These are phyloP conservation scores for Phoma sp. DNA, from an alignment of 2,329 filamentous ascomycete genomes.

Conservation along the genomic window DNA sequence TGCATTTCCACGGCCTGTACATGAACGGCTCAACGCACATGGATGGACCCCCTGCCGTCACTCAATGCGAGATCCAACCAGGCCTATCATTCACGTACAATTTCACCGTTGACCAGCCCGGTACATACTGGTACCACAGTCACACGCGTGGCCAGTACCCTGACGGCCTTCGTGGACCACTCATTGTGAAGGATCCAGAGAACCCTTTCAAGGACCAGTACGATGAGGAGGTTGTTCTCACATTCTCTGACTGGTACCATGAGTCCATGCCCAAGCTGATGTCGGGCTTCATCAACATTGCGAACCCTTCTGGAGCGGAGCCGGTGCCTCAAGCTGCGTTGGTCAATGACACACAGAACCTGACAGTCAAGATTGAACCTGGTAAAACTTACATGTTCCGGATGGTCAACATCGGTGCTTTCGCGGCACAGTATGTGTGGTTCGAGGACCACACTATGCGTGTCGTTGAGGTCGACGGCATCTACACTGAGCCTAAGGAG, in stretches of 20 bases:
- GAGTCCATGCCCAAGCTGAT: slow-evolving; percentile 58
- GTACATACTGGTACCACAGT: slow-evolving; percentile 71
- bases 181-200: slow-evolving; percentile 68
- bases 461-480: slow-evolving; percentile 74
- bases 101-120: slow-evolving; percentile 55
- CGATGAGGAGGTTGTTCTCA: slow-evolving; percentile 66
- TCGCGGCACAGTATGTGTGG: slow-evolving; percentile 73
- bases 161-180: slow-evolving; percentile 70
- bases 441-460: slow-evolving; percentile 70
- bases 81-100: slow-evolving; percentile 69
- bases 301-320: slow-evolving; percentile 65
- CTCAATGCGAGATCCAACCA: slow-evolving; percentile 63
- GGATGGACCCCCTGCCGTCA: slow-evolving; percentile 73
- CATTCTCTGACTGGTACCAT: slow-evolving; percentile 78
- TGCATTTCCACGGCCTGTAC: slow-evolving; percentile 81
- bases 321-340: slow-evolving; percentile 70
- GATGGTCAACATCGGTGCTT: slow-evolving; percentile 72
- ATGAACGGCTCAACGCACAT: slow-evolving; percentile 77
- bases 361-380: slow-evolving; percentile 53
- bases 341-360: slow-evolving; percentile 65
- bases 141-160: slow-evolving; percentile 68
- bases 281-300: slow-evolving; percentile 52
- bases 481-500: slow-evolving; percentile 65
- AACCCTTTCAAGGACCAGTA: slow-evolving; percentile 60
- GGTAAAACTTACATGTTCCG: slow-evolving; percentile 68